Percentiles rank a stretch among this genome's conserved stretches.
Evolutionary conservation across 2,329 filamentous ascomycete species (phyloP).

Genomic region (Fusarium mangiferae): DNA sequence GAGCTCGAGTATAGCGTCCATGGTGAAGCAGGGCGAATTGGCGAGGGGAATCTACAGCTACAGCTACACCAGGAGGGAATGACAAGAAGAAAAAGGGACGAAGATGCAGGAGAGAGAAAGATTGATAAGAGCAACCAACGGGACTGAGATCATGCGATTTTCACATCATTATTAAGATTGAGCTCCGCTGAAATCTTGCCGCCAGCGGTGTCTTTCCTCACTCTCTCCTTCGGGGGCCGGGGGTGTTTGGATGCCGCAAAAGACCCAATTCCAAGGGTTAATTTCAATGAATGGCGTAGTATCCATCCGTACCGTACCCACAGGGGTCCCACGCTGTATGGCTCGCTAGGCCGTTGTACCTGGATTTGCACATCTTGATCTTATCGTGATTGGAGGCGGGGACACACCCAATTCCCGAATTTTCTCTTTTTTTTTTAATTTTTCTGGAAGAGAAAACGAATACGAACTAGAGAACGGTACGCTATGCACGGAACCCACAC

Average conservation of each 20-base stretch:
- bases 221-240: background rate
- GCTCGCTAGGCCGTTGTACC: slow-evolving; percentile 29
- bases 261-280: slow-evolving; percentile 7
- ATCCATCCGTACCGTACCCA: background rate
- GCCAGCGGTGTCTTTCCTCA: slow-evolving; percentile 6
- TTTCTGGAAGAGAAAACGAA: slow-evolving; percentile 30
- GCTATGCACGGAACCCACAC: background rate
- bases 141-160: slow-evolving; percentile 21
- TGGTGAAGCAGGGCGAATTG: slow-evolving; percentile 28
- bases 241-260: background rate
- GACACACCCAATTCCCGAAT: slow-evolving; percentile 11
- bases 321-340: slow-evolving; percentile 27
- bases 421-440: background rate
- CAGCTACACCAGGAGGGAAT: background rate
- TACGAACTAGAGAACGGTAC: slow-evolving; percentile 35
- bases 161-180: slow-evolving; percentile 25
- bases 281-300: slow-evolving; percentile 12
- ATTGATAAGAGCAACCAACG: slow-evolving; percentile 14
- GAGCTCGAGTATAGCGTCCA: slow-evolving; percentile 55
- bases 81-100: background rate
- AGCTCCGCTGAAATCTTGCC: slow-evolving; percentile 24
- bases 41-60: background rate
- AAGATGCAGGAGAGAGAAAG: background rate
- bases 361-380: slow-evolving; percentile 39
- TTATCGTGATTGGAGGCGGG: slow-evolving; percentile 40